A percentile compares a stretch with the other conserved stretches of the same genome.
Conservation (phyloP, 2,329 filamentous ascomycete genomes). For the Diaporthe batatas region DNA sequence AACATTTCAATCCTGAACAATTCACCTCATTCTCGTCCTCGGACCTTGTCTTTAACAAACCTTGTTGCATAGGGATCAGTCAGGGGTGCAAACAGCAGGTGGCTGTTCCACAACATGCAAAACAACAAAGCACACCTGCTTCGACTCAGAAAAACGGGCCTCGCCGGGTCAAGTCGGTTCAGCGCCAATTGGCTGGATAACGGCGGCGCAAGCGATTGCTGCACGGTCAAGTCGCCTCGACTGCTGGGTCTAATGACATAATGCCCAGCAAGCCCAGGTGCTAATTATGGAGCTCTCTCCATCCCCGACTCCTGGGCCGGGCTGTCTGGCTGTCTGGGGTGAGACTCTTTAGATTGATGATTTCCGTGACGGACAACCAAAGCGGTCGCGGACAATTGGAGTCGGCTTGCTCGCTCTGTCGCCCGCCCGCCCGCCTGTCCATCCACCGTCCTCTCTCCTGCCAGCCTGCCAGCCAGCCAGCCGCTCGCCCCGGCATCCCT, state of each 20-base stretch:
- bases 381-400: constrained; percentile 5
- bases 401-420: constrained; percentile 10
- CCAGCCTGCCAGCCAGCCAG: not conserved
- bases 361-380: constrained; percentile 25
- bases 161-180: constrained; percentile 31
- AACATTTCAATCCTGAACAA: too few species aligned
- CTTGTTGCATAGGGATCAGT: not conserved
- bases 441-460: not conserved
- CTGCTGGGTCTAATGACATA: constrained; percentile 39
- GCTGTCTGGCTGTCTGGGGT: constrained; percentile 4
- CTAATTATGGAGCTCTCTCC: constrained; percentile 30
- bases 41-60: not conserved
- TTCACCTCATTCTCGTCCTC: not conserved
- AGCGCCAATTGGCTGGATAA: constrained; percentile 39
- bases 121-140: constrained; percentile 14
- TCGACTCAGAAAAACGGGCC: constrained; percentile 23
- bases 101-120: constrained; percentile 22
- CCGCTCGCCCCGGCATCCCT: not conserved
- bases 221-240: not conserved
- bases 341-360: constrained; percentile 20
- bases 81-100: constrained; percentile 12
- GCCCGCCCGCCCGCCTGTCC: not conserved
- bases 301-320: not conserved
- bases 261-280: constrained; percentile 37
- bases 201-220: constrained; percentile 31